Evolutionary conservation across 768 basidiomycete species (phyloP).

Genomic region (Hygrophoropsis aurantiaca): DNA sequence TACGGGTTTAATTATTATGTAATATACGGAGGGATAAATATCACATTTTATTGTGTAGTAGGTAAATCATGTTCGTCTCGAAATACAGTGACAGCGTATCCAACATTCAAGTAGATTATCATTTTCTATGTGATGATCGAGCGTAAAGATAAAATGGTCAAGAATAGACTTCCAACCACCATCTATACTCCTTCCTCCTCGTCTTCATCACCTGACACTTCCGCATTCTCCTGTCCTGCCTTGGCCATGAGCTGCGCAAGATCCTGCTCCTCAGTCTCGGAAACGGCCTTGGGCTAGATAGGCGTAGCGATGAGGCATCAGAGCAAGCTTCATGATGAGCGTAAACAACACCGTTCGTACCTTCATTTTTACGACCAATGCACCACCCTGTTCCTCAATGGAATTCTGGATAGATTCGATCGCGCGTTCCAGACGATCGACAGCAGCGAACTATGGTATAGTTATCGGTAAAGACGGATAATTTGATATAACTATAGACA

Average conservation of each 20-base stretch:
- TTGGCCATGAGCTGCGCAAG: constrained; percentile 96
- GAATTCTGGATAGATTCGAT: constrained; percentile 86
- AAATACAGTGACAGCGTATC: too few relatives aligned
- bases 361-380: constrained; percentile 95
- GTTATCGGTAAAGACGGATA: not conserved
- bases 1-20: too few relatives aligned
- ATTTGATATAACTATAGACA: too few relatives aligned
- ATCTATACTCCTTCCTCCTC: constrained; percentile 55
- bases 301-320: not conserved
- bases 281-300: constrained; percentile 90
- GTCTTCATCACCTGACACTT: constrained; percentile 93
- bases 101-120: too few relatives aligned
- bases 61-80: too few relatives aligned
- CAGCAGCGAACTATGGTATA: constrained; percentile 66
- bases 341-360: constrained; percentile 34
- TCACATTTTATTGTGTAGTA: too few relatives aligned
- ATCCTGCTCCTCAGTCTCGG: constrained; percentile 96
- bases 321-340: not conserved
- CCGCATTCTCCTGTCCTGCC: constrained; percentile 90
- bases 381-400: constrained; percentile 84
- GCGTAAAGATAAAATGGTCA: too few relatives aligned
- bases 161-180: not conserved
- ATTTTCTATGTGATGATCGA: too few relatives aligned
- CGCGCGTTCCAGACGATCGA: constrained; percentile 90
- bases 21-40: too few relatives aligned